phyloP scores from a whole-genome alignment of 2,329 filamentous ascomycete genomes.

The Ophiostoma perfectum region DNA sequence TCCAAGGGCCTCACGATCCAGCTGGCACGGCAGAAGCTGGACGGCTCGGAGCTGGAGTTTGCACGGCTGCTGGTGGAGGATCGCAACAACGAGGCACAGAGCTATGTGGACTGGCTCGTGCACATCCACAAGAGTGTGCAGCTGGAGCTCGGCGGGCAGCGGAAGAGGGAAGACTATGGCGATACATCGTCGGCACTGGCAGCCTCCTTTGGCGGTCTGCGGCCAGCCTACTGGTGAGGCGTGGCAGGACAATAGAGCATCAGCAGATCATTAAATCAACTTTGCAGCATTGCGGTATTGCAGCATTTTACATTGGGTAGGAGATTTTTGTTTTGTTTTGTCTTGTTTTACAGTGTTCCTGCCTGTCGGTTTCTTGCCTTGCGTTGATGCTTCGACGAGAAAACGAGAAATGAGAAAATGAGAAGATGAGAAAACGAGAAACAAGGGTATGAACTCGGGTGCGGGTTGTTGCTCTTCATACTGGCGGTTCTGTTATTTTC shows the following conservation, averaged over 20 bases:
- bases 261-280: background rate
- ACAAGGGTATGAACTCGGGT: no score
- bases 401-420: no score
- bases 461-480: no score
- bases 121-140: constrained; percentile 91
- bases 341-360: background rate
- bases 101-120: constrained; percentile 97
- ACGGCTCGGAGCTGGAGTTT: constrained; percentile 96
- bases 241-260: background rate
- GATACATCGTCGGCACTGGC: constrained; percentile 44
- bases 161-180: constrained; percentile 45
- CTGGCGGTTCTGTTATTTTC: background rate
- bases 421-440: no score
- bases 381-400: background rate
- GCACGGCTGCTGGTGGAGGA: constrained; percentile 87
- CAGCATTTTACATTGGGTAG: background rate
- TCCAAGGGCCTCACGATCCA: constrained; percentile 86
- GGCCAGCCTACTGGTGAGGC: constrained; percentile 32
- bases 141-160: constrained; percentile 58
- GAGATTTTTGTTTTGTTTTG: background rate
- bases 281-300: constrained; percentile 1
- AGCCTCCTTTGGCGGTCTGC: constrained; percentile 46
- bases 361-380: background rate
- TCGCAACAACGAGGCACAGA: constrained; percentile 94
- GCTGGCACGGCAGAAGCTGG: constrained; percentile 83